Base-by-base conservation (phyloP, 106 monocot species). In the Apostasia ramifera region DNA sequence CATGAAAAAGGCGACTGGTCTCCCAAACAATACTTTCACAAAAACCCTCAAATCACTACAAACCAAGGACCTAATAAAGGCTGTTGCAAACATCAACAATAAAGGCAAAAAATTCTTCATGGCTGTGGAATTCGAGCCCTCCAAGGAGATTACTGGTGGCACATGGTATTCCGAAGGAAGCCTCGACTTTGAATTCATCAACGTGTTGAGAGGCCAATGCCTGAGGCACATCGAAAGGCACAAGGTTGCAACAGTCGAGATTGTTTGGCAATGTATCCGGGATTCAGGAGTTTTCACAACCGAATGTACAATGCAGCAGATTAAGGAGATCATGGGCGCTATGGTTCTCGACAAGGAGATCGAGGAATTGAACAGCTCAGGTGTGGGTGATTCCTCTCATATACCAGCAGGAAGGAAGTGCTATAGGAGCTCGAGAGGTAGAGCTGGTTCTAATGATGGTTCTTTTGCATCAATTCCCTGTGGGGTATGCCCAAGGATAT, bases 401-500 rank as follows among this genome's bases (percentile, higher is more conserved):
- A 60, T 93, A 15, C 70, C 50, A 8, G 43, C 52, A 1, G 89
- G 93, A 8, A 86, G 49, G 73, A 40, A 61, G 1, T 93, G 93
- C 51, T 93, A 86, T 59, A 68, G 78, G 66, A 71, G 55, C 15
- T 61, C 59, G 14, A 73, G 40, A 6, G 72, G 67, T 3, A 66
- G 49, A 43, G 76, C 40, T 8, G 59, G 47, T 12, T 9, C 57
- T 1, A 62, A 55, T 42, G 64, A 49, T 6, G 85, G 86, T 1
- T 54, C 26, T 45, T 76, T 92, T 13, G 53, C 88, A 8, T 74
- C 81, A 3, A 68, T 93, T 44, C 89, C 86, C 37, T 93, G 93
- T 59, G 88, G 86, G 4, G 86, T 93, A 42, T 93, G 89, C 72
- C 88, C 84, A 0, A 59, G 86, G 75, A 71, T 89, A 41, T 59